A percentile compares a stretch with the other conserved stretches of the same genome.
These are phyloP conservation scores for Taxillus chinensis DNA, from an alignment of 164 flowering plant species.

Conservation along the genomic window DNA sequence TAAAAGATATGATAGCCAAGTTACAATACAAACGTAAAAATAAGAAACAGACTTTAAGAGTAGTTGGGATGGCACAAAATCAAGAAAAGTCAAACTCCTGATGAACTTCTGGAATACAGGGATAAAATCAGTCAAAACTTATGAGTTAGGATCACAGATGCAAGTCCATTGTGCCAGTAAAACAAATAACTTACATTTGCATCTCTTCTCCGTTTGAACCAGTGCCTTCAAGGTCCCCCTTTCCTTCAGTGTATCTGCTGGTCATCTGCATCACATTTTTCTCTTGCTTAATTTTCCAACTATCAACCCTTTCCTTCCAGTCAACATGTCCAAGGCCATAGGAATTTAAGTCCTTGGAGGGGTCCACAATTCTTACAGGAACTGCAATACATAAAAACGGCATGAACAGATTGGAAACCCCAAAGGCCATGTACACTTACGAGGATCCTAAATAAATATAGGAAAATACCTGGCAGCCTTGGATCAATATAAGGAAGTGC, in stretches of 20 bases:
- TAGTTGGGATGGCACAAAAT: too few relatives aligned
- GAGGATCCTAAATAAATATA: background rate
- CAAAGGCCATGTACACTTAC: background rate
- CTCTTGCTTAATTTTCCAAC: constrained; percentile 96
- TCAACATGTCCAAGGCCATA: constrained; percentile 97
- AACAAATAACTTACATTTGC: constrained; percentile 55
- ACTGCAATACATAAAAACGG: constrained; percentile 30
- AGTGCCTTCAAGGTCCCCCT: constrained; percentile 89
- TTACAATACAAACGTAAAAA: too few relatives aligned
- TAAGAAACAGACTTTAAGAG: too few relatives aligned
- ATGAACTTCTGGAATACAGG: too few relatives aligned
- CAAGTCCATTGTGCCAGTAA: too few relatives aligned
- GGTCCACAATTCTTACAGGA: constrained; percentile 93
- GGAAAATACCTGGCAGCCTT: constrained; percentile 70
- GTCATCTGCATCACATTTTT: constrained; percentile 67
- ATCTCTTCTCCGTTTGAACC: constrained; percentile 97
- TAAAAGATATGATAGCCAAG: background rate
- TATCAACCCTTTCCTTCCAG: constrained; percentile 97
- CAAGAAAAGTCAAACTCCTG: too few relatives aligned
- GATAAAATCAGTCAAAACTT: too few relatives aligned
- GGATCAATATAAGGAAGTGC: constrained; percentile 83
- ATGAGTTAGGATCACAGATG: too few relatives aligned
- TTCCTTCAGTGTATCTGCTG: constrained; percentile 63
- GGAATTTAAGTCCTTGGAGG: constrained; percentile 86
- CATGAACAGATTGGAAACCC: constrained; percentile 7